Evolutionary conservation across 371 early-diverging fungal species (phyloP).

Genomic region (Mucor piriformis): DNA sequence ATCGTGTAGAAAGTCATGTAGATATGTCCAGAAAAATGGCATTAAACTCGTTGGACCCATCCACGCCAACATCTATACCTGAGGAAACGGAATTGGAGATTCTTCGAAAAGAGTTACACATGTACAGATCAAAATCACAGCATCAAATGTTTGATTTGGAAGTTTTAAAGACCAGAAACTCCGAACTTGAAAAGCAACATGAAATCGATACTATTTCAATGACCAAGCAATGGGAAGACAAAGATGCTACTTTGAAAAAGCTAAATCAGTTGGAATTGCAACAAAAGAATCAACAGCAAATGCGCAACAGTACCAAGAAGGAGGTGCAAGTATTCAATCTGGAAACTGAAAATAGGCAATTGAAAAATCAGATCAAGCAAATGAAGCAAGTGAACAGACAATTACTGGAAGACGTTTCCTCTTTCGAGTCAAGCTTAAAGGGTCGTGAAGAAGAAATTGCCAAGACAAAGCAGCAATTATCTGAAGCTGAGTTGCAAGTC

Average conservation of each 20-base stretch:
- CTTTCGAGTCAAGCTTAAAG: conserved; percentile 10
- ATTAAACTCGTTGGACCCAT: background rate
- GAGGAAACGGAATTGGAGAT: background rate
- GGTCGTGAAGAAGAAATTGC: conserved; percentile 6
- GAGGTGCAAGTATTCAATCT: conserved; percentile 15
- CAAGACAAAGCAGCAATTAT: conserved; percentile 3
- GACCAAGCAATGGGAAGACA: background rate
- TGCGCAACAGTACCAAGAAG: background rate
- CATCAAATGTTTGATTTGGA: conserved; percentile 33
- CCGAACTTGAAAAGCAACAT: conserved; percentile 26
- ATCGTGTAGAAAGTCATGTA: conserved; percentile 19
- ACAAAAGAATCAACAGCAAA: background rate
- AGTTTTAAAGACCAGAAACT: conserved; percentile 13
- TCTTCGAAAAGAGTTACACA: conserved; percentile 20
- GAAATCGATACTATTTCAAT: conserved; percentile 11
- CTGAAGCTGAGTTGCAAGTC: background rate
- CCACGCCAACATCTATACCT: background rate
- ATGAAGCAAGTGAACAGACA: conserved; percentile 23
- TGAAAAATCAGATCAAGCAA: conserved; percentile 20
- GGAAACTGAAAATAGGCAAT: conserved; percentile 19
- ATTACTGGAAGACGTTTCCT: conserved; percentile 5
- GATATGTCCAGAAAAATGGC: conserved; percentile 10
- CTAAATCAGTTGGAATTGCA: background rate
- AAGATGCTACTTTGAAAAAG: background rate
- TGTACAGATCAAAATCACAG: conserved; percentile 17